These are phyloP conservation scores for Zoysia japonica DNA, from an alignment of 176 grass and related monocot genomes.

Conservation along the genomic window DNA sequence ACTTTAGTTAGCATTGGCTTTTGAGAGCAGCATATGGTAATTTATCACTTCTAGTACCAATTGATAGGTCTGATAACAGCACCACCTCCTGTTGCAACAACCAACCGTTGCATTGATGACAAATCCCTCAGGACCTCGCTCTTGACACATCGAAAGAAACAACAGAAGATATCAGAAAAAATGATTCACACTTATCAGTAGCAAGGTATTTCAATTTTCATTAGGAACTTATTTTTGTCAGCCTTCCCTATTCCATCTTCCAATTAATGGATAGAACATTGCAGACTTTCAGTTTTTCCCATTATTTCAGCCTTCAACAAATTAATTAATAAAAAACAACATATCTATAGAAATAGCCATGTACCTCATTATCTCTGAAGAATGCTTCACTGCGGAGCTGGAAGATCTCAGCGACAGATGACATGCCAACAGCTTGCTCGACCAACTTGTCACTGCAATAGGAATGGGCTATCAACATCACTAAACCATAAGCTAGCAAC, in stretches of 20 bases:
- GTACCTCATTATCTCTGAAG: constrained; percentile 98
- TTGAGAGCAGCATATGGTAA: constrained; percentile 31
- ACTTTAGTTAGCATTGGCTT: constrained; percentile 31
- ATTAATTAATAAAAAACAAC: not conserved
- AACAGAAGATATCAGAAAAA: constrained; percentile 44
- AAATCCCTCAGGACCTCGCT: constrained; percentile 83
- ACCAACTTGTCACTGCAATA: constrained; percentile 87
- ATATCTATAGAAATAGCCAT: constrained; percentile 5
- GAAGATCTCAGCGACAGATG: constrained; percentile 93
- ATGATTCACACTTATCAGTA: constrained; percentile 14
- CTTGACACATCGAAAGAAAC: constrained; percentile 60
- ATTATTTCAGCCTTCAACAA: not conserved
- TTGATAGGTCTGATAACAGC: constrained; percentile 88
- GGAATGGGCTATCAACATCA: constrained; percentile 25
- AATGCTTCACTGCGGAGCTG: constrained; percentile 86
- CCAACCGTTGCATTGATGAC: constrained; percentile 80
- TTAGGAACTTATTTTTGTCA: constrained; percentile 16
- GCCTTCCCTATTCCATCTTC: constrained; percentile 18
- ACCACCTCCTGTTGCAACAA: constrained; percentile 95
- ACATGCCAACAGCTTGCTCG: constrained; percentile 76
- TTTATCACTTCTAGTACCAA: constrained; percentile 67
- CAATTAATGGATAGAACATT: not conserved
- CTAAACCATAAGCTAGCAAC: not conserved
- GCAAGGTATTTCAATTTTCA: constrained; percentile 26
- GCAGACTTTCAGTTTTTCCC: not conserved